Base-by-base conservation (phyloP, 2,329 filamentous ascomycete genomes). In the Trichophyton benhamiae region DNA sequence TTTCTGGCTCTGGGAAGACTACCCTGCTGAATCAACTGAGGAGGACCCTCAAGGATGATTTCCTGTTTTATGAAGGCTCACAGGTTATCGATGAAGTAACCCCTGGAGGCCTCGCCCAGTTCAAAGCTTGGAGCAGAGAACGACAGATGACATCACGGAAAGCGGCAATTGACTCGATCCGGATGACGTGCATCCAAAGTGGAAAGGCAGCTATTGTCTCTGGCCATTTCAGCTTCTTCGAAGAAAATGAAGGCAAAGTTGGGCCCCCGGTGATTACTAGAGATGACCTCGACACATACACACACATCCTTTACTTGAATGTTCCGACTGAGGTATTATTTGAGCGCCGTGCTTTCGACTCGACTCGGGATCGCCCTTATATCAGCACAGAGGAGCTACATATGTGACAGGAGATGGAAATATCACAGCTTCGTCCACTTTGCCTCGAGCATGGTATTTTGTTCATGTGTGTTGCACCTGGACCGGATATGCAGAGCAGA, bases 251-350 rank as follows among this genome's bases (percentile, higher is more conserved):
- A 2, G 22, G 67, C 7, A 42, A 27, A n/a, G 70, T 68, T 36
- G 17, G 67, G 0, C 15, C 63, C 4, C 25, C 38, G 3, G 75
- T 82, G 0, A 75, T 70, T 58, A 84, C 80, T 0, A 9, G 69
- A 1, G 70, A 66, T 6, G 83, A 86, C 61, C 57, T 78, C 3
- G 49, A 72, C 0, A 74, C 69, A 0, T 86, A 77, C 67, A 83
- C 81, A 0, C 82, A 86, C 65, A 81, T 87, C 13, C 49, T 87
- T 11, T 86, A 86, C 65, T 66, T 86, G 30, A 69, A 81, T 49
- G 66, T 76, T 0, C 65, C 73, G 1, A 64, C 74, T 0, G 65
- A 75, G 1, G 25, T 68, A 0, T 68, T 85, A 15, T 63, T 63
- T 0, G 59, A 75, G 48, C 76, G 72, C 17, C 72, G 75, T n/a